Percentiles rank a stretch among this genome's conserved stretches.
These are phyloP conservation scores for Austroboletus niveus DNA, from an alignment of 1,284 basidiomycete species.

Conservation along the genomic window DNA sequence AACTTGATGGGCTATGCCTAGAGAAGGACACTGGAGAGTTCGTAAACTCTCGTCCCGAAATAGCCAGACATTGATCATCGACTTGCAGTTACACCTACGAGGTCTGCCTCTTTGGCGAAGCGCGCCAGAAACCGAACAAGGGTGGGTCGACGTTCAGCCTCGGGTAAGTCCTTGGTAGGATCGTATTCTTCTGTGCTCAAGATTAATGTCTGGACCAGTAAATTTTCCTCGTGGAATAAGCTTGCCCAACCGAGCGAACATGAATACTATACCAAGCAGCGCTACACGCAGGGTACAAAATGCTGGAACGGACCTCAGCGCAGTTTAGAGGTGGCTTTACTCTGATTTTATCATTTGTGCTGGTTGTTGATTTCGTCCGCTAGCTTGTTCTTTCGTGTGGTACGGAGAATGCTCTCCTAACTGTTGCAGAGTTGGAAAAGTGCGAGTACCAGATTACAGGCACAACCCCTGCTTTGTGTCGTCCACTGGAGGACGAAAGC, in stretches of 20 bases:
- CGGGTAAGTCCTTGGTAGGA: slow-evolving; percentile 56
- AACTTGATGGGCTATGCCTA: slow-evolving; percentile 83
- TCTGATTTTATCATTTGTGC: not conserved
- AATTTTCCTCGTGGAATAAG: slow-evolving; percentile 76
- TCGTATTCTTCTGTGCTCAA: not conserved
- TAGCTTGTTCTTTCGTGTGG: slow-evolving; percentile 85
- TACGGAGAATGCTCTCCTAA: slow-evolving; percentile 78
- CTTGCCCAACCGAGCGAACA: slow-evolving; percentile 57
- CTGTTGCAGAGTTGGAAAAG: slow-evolving; percentile 91
- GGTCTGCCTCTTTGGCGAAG: slow-evolving; percentile 90
- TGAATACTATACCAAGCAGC: slow-evolving; percentile 78
- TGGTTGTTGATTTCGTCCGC: slow-evolving; percentile 2
- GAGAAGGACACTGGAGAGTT: slow-evolving; percentile 86
- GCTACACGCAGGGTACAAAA: slow-evolving; percentile 79
- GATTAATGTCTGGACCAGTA: slow-evolving; percentile 41
- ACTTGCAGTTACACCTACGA: slow-evolving; percentile 86
- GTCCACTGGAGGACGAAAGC: slow-evolving; percentile 51
- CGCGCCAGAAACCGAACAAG: slow-evolving; percentile 85
- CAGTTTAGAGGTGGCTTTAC: slow-evolving; percentile 61
- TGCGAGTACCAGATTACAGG: slow-evolving; percentile 93
- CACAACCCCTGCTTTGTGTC: slow-evolving; percentile 87
- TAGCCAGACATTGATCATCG: slow-evolving; percentile 5
- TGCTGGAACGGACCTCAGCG: slow-evolving; percentile 98
- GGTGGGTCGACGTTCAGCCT: slow-evolving; percentile 80
- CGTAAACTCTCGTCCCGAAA: slow-evolving; percentile 33